Evolutionary conservation across 768 basidiomycete genomes (phyloP), one percentile per base, ranked within the genome.

Genomic region (Amylocystis lapponica): DNA sequence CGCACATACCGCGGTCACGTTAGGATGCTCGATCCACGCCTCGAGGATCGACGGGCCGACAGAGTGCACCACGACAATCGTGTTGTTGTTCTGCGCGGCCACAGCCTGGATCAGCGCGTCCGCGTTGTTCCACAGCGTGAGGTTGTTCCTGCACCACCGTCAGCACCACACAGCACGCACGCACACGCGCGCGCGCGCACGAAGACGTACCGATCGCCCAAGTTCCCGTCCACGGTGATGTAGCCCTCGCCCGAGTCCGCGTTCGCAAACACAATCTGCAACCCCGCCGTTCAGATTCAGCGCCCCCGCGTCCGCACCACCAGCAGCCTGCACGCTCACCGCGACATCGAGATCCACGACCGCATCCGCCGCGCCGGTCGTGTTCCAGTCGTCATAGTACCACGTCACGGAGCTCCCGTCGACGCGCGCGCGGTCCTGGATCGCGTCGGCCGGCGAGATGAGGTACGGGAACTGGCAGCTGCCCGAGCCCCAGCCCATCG

Each of bases 191-290:
- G n/a, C 9, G 9, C 20, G 9, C 34, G 34, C 10, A 39, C 10
- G 37, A 11, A 10, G 11, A 39, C 37, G 9, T 12, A 76, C 75
- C 82, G 66, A 57, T 91, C 88, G 23, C 86, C 86, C 46, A 72
- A 70, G 54, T 88, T 91, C 5, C 83, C 85, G 50, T 86, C 86
- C 11, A 88, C 83, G 14, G 78, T 81, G 52, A 89, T 82, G 56
- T 87, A 88, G 13, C 67, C 77, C 65, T 94, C 92, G 19, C 92
- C 92, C 5, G 87, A 90, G 58, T 93, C 84, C 2, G 86, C 72
- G 48, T 81, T 79, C 50, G 91, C 71, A 61, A 92, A 91, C 9
- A 94, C 89, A 30, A 94, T 69, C 1, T 53, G n/a, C n/a, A n/a
- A 30, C 12, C 21, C 21, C n/a, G n/a, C n/a, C n/a, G n/a, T n/a